Evolutionary conservation across 352 stramenopile genomes (phyloP).

Genomic region (Pythium rhizo-oryzae): DNA sequence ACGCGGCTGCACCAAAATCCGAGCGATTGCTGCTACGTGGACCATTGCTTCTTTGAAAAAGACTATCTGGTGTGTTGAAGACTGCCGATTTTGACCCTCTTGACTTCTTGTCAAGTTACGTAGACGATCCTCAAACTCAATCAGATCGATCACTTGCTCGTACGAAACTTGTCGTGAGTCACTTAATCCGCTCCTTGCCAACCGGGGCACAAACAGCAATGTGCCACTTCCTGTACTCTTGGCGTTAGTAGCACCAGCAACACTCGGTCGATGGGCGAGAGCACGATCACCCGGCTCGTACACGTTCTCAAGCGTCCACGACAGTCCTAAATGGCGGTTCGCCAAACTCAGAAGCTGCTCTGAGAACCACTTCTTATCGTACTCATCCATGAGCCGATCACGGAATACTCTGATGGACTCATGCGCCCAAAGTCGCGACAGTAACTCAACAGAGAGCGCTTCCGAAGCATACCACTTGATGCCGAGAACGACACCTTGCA

Average conservation of each 20-base stretch:
- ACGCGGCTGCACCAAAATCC: slow-evolving; percentile 83
- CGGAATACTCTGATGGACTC: slow-evolving; percentile 93
- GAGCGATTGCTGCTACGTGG: slow-evolving; percentile 80
- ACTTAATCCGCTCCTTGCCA: not conserved
- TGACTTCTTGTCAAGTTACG: slow-evolving; percentile 51
- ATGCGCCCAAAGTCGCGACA: slow-evolving; percentile 88
- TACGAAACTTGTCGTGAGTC: slow-evolving; percentile 37
- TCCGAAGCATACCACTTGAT: slow-evolving; percentile 10
- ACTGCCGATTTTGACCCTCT: slow-evolving; percentile 27
- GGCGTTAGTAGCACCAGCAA: not conserved
- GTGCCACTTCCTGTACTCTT: not conserved
- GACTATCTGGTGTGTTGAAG: slow-evolving; percentile 52
- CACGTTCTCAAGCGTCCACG: slow-evolving; percentile 55
- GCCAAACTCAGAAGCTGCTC: slow-evolving; percentile 73
- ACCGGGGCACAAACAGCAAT: slow-evolving; percentile 14
- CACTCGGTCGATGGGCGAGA: slow-evolving; percentile 5
- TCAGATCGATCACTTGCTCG: slow-evolving; percentile 67
- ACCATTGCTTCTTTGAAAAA: slow-evolving; percentile 87
- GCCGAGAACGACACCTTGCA: slow-evolving; percentile 79
- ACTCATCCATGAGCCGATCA: slow-evolving; percentile 86
- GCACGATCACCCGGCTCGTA: slow-evolving; percentile 24
- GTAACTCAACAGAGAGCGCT: slow-evolving; percentile 40
- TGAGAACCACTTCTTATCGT: slow-evolving; percentile 89
- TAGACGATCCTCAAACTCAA: slow-evolving; percentile 61
- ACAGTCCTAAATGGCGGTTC: slow-evolving; percentile 62